A percentile compares a stretch with the other conserved stretches of the same genome.
phyloP scores from a whole-genome alignment of 768 basidiomycete genomes.

The Tulasnella sp. region DNA sequence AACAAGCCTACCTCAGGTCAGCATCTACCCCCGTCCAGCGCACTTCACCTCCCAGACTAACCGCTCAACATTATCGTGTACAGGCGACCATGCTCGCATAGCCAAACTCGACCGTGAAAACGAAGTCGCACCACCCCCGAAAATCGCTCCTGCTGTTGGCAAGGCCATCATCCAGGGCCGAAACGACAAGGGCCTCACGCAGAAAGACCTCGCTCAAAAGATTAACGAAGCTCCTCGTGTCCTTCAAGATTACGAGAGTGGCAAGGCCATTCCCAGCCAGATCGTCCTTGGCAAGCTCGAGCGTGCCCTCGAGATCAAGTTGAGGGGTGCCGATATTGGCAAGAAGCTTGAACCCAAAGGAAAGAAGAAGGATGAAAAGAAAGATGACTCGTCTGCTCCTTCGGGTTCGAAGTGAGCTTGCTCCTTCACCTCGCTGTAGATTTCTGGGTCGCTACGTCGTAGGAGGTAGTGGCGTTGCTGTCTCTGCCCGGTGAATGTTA shows the following conservation, averaged over 20 bases:
- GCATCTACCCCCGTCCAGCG: constrained; percentile 6
- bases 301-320: constrained; percentile 73
- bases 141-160: constrained; percentile 63
- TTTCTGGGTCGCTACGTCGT: background rate
- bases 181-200: constrained; percentile 67
- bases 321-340: constrained; percentile 80
- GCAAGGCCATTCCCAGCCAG: constrained; percentile 77
- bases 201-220: constrained; percentile 88
- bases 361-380: constrained; percentile 18
- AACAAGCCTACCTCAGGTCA: constrained; percentile 53
- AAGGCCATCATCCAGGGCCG: constrained; percentile 79
- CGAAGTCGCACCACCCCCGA: constrained; percentile 86
- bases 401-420: constrained; percentile 13
- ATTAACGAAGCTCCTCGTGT: constrained; percentile 89
- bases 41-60: constrained; percentile 1
- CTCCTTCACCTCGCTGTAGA: constrained; percentile 7
- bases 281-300: constrained; percentile 88
- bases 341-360: constrained; percentile 67
- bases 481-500: background rate
- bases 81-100: constrained; percentile 75
- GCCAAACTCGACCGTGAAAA: constrained; percentile 93
- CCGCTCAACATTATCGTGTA: constrained; percentile 49
- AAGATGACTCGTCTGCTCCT: background rate
- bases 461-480: background rate
- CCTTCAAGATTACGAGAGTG: constrained; percentile 82